A percentile compares a stretch with the other conserved stretches of the same genome.
These are phyloP conservation scores for Lipomyces sp. DNA, from an alignment of 805 yeast genomes.

Conservation along the genomic window DNA sequence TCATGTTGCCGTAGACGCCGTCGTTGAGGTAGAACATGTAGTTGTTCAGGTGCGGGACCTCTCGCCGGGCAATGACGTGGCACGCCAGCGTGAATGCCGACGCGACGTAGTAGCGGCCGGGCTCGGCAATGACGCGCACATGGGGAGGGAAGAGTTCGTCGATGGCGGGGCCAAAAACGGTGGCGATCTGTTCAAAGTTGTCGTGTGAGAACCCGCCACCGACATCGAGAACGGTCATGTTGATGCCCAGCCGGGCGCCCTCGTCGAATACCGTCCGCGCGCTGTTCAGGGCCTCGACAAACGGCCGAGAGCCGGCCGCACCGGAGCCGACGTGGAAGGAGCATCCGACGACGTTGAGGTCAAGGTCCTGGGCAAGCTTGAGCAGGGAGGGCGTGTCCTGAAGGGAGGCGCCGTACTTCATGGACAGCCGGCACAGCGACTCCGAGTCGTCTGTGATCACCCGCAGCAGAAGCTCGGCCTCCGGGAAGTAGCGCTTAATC, in stretches of 20 bases:
- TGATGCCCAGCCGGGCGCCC: constrained; percentile 49
- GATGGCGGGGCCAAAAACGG: constrained; percentile 54
- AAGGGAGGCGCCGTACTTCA: constrained; percentile 83
- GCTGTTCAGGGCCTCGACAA: constrained; percentile 68
- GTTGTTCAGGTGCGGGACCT: constrained; percentile 38
- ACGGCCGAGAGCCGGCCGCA: constrained; percentile 65
- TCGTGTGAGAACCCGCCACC: constrained; percentile 87
- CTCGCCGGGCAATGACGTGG: constrained; percentile 81
- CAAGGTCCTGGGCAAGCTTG: constrained; percentile 57
- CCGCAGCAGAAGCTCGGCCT: constrained; percentile 68
- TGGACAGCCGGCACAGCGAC: constrained; percentile 80
- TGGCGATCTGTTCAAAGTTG: constrained; percentile 56
- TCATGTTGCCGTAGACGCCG: constrained; percentile 93
- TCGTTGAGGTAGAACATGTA: constrained; percentile 87
- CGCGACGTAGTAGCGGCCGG: constrained; percentile 88
- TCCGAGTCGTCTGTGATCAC: constrained; percentile 84
- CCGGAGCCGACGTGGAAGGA: constrained; percentile 97
- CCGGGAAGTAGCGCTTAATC: constrained; percentile 63
- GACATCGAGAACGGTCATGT: constrained; percentile 64
- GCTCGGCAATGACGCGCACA: constrained; percentile 76
- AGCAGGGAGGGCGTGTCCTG: constrained; percentile 54
- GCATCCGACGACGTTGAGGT: constrained; percentile 71
- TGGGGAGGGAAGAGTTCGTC: constrained; percentile 56
- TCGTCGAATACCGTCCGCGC: constrained; percentile 63
- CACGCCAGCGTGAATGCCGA: constrained; percentile 80